Evolutionary conservation across 2,329 filamentous ascomycete genomes (phyloP).

Genomic region (Ambrosiella cleistominuta): DNA sequence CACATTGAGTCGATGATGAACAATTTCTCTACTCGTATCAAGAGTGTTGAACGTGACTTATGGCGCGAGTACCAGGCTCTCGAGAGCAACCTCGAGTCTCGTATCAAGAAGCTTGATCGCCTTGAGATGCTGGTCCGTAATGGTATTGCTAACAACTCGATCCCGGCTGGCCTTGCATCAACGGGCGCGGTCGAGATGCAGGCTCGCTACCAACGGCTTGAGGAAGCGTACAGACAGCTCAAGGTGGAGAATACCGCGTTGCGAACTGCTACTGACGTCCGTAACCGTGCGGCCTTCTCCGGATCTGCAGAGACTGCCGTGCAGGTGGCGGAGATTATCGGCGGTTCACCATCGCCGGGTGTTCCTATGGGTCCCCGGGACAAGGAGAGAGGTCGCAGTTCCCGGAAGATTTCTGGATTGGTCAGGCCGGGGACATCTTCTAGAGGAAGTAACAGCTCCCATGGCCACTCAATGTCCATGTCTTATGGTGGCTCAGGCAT

Average conservation of each 20-base stretch:
- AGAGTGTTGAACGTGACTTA: constrained; percentile 73
- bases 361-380: constrained; percentile 37
- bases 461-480: constrained; percentile 4
- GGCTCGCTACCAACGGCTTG: constrained; percentile 33
- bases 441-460: constrained; percentile 16
- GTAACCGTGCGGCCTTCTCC: constrained; percentile 26
- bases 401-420: constrained; percentile 11
- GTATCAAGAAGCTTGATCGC: constrained; percentile 71
- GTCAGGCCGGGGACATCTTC: constrained; percentile 19
- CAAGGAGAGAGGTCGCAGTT: constrained; percentile 21
- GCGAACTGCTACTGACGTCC: constrained; percentile 42
- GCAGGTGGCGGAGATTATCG: constrained; percentile 13
- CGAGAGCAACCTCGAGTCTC: constrained; percentile 61
- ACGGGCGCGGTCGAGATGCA: constrained; percentile 23
- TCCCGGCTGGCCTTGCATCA: constrained; percentile 20
- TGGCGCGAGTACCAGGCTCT: constrained; percentile 78
- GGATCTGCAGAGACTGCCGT: constrained; percentile 19
- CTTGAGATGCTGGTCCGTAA: constrained; percentile 66
- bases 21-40: constrained; percentile 63
- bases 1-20: constrained; percentile 66
- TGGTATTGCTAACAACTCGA: constrained; percentile 33
- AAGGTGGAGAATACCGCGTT: constrained; percentile 55
- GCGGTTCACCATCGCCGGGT: constrained; percentile 34
- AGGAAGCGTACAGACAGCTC: constrained; percentile 43
- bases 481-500: constrained; percentile 3